These are phyloP conservation scores for Arthrinium phaeospermum DNA, from an alignment of 2,329 filamentous ascomycete genomes.

Conservation along the genomic window DNA sequence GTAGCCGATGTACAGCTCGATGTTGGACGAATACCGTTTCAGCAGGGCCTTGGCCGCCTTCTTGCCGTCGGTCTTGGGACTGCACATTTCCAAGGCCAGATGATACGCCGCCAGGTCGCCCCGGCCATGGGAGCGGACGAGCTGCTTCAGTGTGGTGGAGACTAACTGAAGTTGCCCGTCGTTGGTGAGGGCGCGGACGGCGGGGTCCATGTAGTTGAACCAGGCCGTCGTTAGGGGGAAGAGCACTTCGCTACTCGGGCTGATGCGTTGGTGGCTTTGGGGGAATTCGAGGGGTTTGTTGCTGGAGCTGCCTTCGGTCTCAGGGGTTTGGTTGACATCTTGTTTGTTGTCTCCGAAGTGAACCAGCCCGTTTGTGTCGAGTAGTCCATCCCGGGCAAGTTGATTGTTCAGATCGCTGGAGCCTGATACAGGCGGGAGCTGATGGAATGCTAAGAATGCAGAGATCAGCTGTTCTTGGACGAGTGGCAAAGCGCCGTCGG, in stretches of 20 bases:
- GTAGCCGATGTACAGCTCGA: constrained; percentile 79
- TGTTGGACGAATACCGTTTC: constrained; percentile 68
- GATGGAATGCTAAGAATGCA: constrained; percentile 73
- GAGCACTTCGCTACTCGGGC: constrained; percentile 50
- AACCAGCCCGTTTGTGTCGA: constrained; percentile 42
- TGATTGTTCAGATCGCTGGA: constrained; percentile 34
- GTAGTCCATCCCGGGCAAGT: constrained; percentile 60
- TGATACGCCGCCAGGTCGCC: constrained; percentile 70
- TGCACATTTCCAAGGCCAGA: constrained; percentile 68
- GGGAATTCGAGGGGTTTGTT: constrained; percentile 30
- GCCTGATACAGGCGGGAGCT: constrained; percentile 58
- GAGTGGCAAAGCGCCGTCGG: constrained; percentile 39
- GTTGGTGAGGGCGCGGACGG: constrained; percentile 29
- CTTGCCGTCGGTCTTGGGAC: constrained; percentile 60
- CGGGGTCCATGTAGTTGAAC: constrained; percentile 48
- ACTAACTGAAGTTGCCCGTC: constrained; percentile 53
- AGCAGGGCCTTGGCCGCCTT: constrained; percentile 77
- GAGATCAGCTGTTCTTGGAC: constrained; percentile 62
- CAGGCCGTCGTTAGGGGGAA: constrained; percentile 49
- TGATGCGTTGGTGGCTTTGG: constrained; percentile 33
- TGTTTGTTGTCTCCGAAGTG: constrained; percentile 29
- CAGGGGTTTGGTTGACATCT: neutral
- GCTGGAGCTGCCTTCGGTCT: neutral
- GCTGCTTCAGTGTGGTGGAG: constrained; percentile 59
- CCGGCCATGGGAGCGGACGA: constrained; percentile 54